Base-by-base conservation (phyloP, 495 filamentous ascomycete species). In the Neurospora cerealis region DNA sequence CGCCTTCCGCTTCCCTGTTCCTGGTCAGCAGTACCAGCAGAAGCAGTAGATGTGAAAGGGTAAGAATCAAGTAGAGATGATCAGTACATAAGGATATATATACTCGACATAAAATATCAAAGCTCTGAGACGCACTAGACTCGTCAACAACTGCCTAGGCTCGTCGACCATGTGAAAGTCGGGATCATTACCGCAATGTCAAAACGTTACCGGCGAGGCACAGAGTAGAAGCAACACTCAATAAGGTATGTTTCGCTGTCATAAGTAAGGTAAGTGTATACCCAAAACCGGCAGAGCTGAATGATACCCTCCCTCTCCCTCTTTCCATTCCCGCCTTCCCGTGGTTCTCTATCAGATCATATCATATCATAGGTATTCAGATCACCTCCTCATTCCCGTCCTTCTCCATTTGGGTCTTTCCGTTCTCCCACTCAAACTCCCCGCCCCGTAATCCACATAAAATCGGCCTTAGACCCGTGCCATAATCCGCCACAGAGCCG, bases 1-100 rank as follows among this genome's bases (percentile, higher is more conserved):
- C 73, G 84, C 83, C 9, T 83, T 86, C 78, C 75, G 83, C 62
- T 78, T 80, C 42, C 81, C 82, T 6, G 74, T 77, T 32, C 70
- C 73, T 13, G 70, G 60, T 32, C 70, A 77, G 73, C 28, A 28
- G 24, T 62, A 34, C 54, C 54, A 62, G 54, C 54, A 62, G 54
- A 62, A 62, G 54, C 24, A 62, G 28, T 34, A 62, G 15, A 17
- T 34, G 13, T 17, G 2, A 5, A 13, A 21, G 21, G n/a, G 42
- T 4, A 41, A 38, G 39, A 24, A 5, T 46, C 3, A 28, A 15
- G 5, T 60, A 60, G 4, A 60, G 48, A 60, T 15, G 2, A 28
- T 60, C 48, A 21, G 42, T 11, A 11, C 10, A 10, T 39, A 10
- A 39, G 38, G 9, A 1, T 10, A 3, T 11, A 39, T 0, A 39